Base-by-base conservation (phyloP, 768 basidiomycete genomes). In the Rhodosporidiobolus odoratus region DNA sequence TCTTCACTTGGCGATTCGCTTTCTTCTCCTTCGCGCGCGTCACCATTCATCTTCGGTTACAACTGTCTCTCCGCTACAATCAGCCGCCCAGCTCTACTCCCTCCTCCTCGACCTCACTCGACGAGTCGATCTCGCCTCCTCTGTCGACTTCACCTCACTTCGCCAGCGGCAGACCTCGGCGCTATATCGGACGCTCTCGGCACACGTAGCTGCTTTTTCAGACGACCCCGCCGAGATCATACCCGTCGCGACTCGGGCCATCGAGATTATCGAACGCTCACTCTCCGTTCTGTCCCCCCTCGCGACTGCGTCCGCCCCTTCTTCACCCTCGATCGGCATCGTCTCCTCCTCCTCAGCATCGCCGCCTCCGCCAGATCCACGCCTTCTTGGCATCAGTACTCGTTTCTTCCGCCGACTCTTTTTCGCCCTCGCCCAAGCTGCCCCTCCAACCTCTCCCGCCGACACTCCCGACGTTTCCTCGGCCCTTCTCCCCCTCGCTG, bases 1-100 rank as follows among this genome's bases (percentile, higher is more conserved):
- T 38, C 65, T 73, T 8, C 58, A 69, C 50, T 43, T 67, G 65
- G 68, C 72, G 1, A 64, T 73, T 37, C 72, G 72, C 1, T 69
- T 70, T 58, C 57, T 73, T 62, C 58, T 73, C 52, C 52, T 73
- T 23, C 68, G 65, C 40, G 56, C 54, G 4, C 64, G 58, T 13
- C 34, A 38, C 25, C 13, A 34, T 30, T 2, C 57, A 13, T 27
- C 47, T 16, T 32, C 63, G 8, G 13, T 45, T 17, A 19, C 16
- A 6, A 27, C 47, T 7, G 5, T 38, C 17, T 32, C 60, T 27
- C 58, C 66, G 35, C 62, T 65, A 38, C 48, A 37, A 1, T 52
- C 62, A 25, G 64, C 65, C 47, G 47, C 62, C 17, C 60, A 69
- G 35, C 62, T 73, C 30, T 70, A 73, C 58, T 8, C 32, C 40